These are phyloP conservation scores for Phaseolus lunatus DNA, from an alignment of 306 rosid species.

Conservation along the genomic window DNA sequence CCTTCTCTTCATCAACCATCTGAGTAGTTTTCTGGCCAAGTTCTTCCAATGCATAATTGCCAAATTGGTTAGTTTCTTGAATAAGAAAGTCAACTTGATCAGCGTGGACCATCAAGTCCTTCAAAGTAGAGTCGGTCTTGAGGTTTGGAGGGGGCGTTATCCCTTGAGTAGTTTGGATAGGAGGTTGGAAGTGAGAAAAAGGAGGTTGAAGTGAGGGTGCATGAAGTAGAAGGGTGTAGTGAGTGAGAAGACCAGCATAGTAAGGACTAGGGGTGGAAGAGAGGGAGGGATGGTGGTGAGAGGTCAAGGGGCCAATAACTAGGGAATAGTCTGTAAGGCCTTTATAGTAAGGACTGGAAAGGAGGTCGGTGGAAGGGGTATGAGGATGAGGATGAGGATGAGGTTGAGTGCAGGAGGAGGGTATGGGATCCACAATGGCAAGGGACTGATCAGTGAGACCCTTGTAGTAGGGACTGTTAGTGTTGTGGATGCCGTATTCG, in stretches of 20 bases:
- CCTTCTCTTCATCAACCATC: neutral
- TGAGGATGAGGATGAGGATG: neutral
- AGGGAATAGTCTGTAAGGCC: slow-evolving; percentile 52
- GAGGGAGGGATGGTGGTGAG: neutral
- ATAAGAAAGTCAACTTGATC: neutral
- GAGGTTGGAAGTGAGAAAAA: neutral
- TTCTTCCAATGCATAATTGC: neutral
- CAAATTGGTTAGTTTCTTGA: neutral
- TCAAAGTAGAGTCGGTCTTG: neutral
- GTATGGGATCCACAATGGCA: neutral
- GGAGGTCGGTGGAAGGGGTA: neutral
- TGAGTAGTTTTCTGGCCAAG: neutral
- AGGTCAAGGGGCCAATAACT: slow-evolving; percentile 21
- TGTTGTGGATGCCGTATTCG: neutral
- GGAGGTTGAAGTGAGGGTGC: neutral
- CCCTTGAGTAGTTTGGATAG: neutral
- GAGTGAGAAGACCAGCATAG: slow-evolving; percentile 52
- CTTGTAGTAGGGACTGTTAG: slow-evolving; percentile 47
- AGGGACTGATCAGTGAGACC: slow-evolving; percentile 53
- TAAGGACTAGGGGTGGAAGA: slow-evolving; percentile 41
- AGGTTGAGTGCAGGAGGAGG: neutral
- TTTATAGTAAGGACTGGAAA: slow-evolving; percentile 49
- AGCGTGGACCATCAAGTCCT: neutral
- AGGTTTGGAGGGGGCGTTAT: too few species aligned
- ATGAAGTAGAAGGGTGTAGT: slow-evolving; percentile 38